These are phyloP conservation scores for Blumeria graminis DNA, from an alignment of 2,329 filamentous ascomycete species.

Conservation along the genomic window DNA sequence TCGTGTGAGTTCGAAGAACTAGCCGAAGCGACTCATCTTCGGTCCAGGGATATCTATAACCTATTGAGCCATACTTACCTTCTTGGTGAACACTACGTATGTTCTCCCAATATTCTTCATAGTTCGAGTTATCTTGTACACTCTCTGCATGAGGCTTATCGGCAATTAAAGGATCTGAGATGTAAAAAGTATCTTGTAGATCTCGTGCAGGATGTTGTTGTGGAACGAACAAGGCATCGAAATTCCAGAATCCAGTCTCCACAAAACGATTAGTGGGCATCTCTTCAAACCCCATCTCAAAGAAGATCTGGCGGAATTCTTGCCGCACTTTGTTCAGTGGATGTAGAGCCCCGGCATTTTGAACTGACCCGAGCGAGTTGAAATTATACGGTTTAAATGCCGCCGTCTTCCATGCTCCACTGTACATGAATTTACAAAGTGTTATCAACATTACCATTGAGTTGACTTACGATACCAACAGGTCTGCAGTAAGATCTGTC, in stretches of 20 bases:
- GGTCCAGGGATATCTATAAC: slow-evolving; percentile 87
- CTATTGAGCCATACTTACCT: slow-evolving; percentile 83
- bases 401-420: slow-evolving; percentile 76
- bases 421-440: slow-evolving; percentile 11
- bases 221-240: slow-evolving; percentile 86
- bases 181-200: slow-evolving; percentile 96
- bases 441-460: neutral
- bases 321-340: slow-evolving; percentile 82
- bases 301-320: slow-evolving; percentile 96
- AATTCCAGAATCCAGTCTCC: slow-evolving; percentile 98
- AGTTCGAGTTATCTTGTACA: slow-evolving; percentile 36
- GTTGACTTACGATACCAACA: slow-evolving; percentile 38
- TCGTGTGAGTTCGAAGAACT: slow-evolving; percentile 90
- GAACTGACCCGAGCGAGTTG: slow-evolving; percentile 36
- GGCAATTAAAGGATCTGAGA: slow-evolving; percentile 62
- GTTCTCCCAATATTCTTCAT: slow-evolving; percentile 71
- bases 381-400: slow-evolving; percentile 72
- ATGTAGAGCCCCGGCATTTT: slow-evolving; percentile 35
- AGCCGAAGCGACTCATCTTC: slow-evolving; percentile 67
- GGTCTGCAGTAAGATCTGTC: slow-evolving; percentile 83
- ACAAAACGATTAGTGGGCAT: slow-evolving; percentile 91
- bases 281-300: slow-evolving; percentile 95
- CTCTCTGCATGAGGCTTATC: slow-evolving; percentile 38
- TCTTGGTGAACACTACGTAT: slow-evolving; percentile 69
- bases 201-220: slow-evolving; percentile 96